Conservation (phyloP, 2,329 filamentous ascomycete genomes). For the Fusarium oligoseptatum region DNA sequence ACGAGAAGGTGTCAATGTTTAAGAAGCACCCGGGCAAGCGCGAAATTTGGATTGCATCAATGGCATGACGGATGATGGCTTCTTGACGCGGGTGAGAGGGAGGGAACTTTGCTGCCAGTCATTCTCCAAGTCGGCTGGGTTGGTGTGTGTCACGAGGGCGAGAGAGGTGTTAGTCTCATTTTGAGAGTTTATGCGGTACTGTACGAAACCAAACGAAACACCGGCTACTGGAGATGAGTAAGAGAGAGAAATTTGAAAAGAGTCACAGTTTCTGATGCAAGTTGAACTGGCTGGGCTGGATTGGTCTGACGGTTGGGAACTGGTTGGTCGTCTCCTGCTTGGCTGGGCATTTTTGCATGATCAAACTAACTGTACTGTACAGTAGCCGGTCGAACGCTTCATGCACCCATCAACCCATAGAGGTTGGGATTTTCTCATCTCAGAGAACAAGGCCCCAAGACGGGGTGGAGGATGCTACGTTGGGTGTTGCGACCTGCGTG, state of each 20-base stretch:
- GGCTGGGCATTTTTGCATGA: conserved; percentile 25
- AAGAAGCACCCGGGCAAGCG: not conserved
- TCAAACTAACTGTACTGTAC: not conserved
- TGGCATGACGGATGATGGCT: conserved; percentile 5
- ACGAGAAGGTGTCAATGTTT: conserved; percentile 9
- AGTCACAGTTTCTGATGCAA: conserved; percentile 4
- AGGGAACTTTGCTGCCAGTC: not conserved
- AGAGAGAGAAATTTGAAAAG: not conserved
- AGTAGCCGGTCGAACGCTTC: not conserved
- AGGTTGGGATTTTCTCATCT: not conserved
- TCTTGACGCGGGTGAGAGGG: conserved; percentile 18
- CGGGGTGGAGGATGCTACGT: not conserved
- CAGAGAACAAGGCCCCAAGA: not conserved
- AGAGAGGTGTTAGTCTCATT: conserved; percentile 35
- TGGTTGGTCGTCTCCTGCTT: not conserved
- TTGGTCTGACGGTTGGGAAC: not conserved
- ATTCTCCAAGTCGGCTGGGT: not conserved
- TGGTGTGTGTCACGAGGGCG: conserved; percentile 27
- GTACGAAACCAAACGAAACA: conserved; percentile 11
- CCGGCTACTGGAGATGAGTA: not conserved
- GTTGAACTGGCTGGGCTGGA: not conserved
- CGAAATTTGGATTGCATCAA: not conserved
- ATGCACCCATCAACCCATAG: not conserved
- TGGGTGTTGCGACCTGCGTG: conserved; percentile 13
- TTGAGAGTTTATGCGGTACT: conserved; percentile 40